Evolutionary conservation across 106 monocot genomes (phyloP), one percentile per base, ranked within the genome.

Genomic region (Ottelia alismoides): DNA sequence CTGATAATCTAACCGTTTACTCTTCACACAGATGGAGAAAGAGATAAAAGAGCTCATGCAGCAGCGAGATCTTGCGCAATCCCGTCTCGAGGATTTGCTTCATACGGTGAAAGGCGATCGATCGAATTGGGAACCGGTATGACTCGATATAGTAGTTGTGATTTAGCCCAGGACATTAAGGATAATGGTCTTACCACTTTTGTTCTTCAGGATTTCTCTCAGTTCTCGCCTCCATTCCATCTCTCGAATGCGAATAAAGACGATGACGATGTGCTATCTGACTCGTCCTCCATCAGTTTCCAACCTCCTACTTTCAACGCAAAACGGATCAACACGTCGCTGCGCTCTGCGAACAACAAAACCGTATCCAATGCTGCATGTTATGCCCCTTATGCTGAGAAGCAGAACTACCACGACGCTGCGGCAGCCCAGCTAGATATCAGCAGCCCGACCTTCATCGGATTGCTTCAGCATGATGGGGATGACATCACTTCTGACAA

Each of bases 31-130:
- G 98, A 75, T 99, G 98, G 98, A 91, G 58, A 86, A 68, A 51
- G 79, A 99, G 66, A 83, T 91, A 47, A 99, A 71, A 63, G 90
- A 83, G 60, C 48, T 91, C 25, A 83, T 69, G 18, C 72, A 71
- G 43, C 82, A 99, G 55, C 58, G 79, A 35, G 79, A 90, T 63
- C 62, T 83, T 27, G 79, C 85, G 62, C 79, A 80, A 61, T 71
- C 77, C 51, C 68, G 77, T 31, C 53, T 86, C 2, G 79, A 77
- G 50, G 77, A 83, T 75, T 68, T 91, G 57, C 74, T 91, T 26
- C 62, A 54, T 27, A 65, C 51, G 53, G 64, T 75, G 47, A 72
- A 76, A 31, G 70, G 62, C 47, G 58, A 73, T 51, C 72, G 35
- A 24, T 49, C 53, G 53, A 73, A 78, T 57, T 75, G 53, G 40